These are phyloP conservation scores for Chlorella sorokiniana DNA, from an alignment of 139 green algal species.

Conservation along the genomic window DNA sequence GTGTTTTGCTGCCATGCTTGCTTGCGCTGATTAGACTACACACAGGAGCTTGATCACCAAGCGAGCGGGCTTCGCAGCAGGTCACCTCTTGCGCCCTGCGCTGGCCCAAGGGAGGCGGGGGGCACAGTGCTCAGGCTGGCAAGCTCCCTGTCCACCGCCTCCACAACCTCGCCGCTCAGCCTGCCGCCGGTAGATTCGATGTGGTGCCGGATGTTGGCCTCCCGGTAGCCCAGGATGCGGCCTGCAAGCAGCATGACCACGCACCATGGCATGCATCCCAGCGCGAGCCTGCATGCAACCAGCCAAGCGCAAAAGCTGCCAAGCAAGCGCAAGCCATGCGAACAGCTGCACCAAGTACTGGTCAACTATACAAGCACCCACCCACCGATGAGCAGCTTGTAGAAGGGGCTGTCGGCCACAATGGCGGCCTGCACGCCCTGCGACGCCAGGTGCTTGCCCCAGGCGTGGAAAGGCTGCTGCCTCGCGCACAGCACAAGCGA, in stretches of 20 bases:
- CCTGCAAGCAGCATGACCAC: conserved; percentile 14
- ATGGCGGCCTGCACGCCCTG: conserved; percentile 57
- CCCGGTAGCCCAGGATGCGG: conserved; percentile 59
- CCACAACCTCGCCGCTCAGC: conserved; percentile 41
- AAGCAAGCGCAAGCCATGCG: not conserved
- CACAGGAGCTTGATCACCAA: too few species aligned
- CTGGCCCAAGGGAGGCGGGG: conserved; percentile 54
- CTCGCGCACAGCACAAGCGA: conserved; percentile 55
- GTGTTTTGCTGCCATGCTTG: too few species aligned
- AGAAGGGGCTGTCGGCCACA: conserved; percentile 65
- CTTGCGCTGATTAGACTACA: too few species aligned
- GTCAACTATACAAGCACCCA: not conserved
- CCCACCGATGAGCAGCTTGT: conserved; percentile 55
- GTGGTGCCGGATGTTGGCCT: conserved; percentile 59
- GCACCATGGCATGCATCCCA: not conserved
- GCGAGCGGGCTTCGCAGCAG: too few species aligned
- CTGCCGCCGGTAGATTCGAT: conserved; percentile 43
- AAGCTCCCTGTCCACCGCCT: conserved; percentile 60
- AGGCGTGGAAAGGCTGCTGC: conserved; percentile 55
- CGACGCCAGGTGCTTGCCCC: conserved; percentile 52
- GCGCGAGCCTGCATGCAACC: too few species aligned
- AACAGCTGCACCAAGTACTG: not conserved
- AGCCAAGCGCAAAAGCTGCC: not conserved
- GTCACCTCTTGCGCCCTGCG: not conserved
- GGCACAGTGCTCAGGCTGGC: conserved; percentile 45